Evolutionary conservation across 192 early-diverging fungal genomes (phyloP), one percentile per base, ranked within the genome.

Genomic region (Powellomyces hirtus): DNA sequence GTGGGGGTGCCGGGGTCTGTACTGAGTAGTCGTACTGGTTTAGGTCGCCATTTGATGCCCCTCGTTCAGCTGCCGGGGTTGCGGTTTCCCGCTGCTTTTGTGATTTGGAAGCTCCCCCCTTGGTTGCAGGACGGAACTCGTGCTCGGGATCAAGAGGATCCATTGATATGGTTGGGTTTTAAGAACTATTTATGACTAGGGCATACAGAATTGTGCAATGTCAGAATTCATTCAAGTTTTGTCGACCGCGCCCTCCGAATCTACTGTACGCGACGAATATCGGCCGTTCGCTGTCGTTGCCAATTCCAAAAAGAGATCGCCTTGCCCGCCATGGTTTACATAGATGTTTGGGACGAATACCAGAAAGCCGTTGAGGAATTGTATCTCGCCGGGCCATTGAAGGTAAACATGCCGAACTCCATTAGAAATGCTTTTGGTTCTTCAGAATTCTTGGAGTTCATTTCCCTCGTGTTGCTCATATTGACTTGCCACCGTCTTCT

Each of bases 341-440:
- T 92, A 50, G 81, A 80, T 13, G 71, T 68, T 24, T 92, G 89
- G 89, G 89, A 91, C 61, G 84, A 90, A 35, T 92, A 88, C 66
- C 86, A 92, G 75, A 81, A 84, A 56, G 88, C 87, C 16, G 86
- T 82, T 31, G 90, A 91, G 59, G 85, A 89, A 22, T 77, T 92
- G 35, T 92, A 92, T 69, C 35, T 62, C 18, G 40, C 70, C 26
- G 83, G 81, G 4, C 90, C 90, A 22, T 76, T 81, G 40, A 74
- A 64, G 70, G 90, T 90, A n/a, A n/a, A n/a, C n/a, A n/a, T n/a
- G n/a, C n/a, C n/a, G n/a, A n/a, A n/a, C n/a, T n/a, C n/a, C n/a
- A n/a, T n/a, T n/a, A n/a, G n/a, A n/a, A n/a, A n/a, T n/a, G n/a
- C n/a, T n/a, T n/a, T n/a, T n/a, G n/a, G n/a, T n/a, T n/a, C n/a